Evolutionary conservation across 1,139 yeast species (phyloP).

Genomic region (Pichia cactophila): DNA sequence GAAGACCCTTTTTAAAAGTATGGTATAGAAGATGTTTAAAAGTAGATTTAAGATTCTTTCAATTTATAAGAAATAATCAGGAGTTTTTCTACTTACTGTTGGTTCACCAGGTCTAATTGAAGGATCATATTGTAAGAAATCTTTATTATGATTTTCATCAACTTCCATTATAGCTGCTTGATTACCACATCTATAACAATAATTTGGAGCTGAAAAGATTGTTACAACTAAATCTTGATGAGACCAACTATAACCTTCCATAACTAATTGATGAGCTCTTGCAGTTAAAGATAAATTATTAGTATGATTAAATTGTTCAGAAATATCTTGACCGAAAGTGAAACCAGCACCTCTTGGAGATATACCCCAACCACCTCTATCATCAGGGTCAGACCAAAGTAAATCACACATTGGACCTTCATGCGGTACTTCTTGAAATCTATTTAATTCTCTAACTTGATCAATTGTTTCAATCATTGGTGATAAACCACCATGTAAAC

Average conservation of each 20-base stretch:
- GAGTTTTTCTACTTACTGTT: constrained; percentile 88
- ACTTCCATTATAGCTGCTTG: constrained; percentile 99
- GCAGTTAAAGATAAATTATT: constrained; percentile 85
- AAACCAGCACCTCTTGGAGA: constrained; percentile 99
- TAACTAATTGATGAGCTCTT: constrained; percentile 94
- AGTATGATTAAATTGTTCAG: constrained; percentile 68
- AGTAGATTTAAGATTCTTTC: neutral
- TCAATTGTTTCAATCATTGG: constrained; percentile 89
- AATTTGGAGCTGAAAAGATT: constrained; percentile 94
- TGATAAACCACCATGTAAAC: constrained; percentile 94
- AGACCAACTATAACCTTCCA: constrained; percentile 83
- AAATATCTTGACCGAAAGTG: constrained; percentile 84
- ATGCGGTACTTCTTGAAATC: constrained; percentile 92
- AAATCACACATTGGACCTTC: constrained; percentile 99
- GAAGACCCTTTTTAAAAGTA: neutral
- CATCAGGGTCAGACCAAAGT: constrained; percentile 97
- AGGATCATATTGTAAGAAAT: constrained; percentile 90
- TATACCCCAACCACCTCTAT: constrained; percentile 93
- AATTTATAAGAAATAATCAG: constrained; percentile 75
- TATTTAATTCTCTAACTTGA: constrained; percentile 63
- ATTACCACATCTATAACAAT: constrained; percentile 95
- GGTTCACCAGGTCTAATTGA: constrained; percentile 95
- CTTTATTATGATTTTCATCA: constrained; percentile 84
- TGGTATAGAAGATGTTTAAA: neutral
- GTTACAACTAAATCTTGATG: constrained; percentile 82